These are phyloP conservation scores for Amanita muscaria DNA, from an alignment of 768 basidiomycete species.

Conservation along the genomic window DNA sequence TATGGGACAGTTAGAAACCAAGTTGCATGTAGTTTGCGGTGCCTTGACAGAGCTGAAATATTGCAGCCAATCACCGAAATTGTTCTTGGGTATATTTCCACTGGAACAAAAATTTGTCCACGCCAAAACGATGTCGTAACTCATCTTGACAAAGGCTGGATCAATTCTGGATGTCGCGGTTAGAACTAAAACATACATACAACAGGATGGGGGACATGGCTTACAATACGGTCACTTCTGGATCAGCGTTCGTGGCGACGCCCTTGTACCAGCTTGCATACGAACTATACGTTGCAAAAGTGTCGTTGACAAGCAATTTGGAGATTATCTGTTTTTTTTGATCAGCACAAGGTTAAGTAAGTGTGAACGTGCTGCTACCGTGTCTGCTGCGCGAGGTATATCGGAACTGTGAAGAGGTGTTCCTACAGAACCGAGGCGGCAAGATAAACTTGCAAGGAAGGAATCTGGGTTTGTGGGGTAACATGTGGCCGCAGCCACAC, in stretches of 20 bases:
- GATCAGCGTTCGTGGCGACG: not conserved
- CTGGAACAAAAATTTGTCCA: constrained; percentile 9
- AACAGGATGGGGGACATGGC: no score
- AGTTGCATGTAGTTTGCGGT: constrained; percentile 4
- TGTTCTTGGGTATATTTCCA: constrained; percentile 4
- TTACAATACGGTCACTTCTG: constrained; percentile 2
- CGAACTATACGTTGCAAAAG: not conserved
- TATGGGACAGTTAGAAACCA: constrained; percentile 4
- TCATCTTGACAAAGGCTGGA: constrained; percentile 8
- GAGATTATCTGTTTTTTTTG: no score
- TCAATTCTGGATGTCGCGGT: constrained; percentile 1
- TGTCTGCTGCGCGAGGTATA: constrained; percentile 8
- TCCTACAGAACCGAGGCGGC: constrained; percentile 5
- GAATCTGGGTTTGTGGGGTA: constrained; percentile 6
- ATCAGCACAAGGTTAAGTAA: no score
- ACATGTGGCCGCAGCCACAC: constrained; percentile 10
- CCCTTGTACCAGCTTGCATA: constrained; percentile 6
- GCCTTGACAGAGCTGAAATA: constrained; percentile 7
- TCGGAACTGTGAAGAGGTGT: constrained; percentile 2
- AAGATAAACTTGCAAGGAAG: constrained; percentile 8
- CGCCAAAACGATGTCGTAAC: constrained; percentile 9
- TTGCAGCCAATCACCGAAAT: constrained; percentile 10
- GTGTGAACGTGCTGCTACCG: not conserved
- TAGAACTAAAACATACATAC: no score
- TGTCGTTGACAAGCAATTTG: not conserved